A percentile compares a stretch with the other conserved stretches of the same genome.
phyloP scores from a whole-genome alignment of 441 rosid genomes.

The Syzygium syzygioides region DNA sequence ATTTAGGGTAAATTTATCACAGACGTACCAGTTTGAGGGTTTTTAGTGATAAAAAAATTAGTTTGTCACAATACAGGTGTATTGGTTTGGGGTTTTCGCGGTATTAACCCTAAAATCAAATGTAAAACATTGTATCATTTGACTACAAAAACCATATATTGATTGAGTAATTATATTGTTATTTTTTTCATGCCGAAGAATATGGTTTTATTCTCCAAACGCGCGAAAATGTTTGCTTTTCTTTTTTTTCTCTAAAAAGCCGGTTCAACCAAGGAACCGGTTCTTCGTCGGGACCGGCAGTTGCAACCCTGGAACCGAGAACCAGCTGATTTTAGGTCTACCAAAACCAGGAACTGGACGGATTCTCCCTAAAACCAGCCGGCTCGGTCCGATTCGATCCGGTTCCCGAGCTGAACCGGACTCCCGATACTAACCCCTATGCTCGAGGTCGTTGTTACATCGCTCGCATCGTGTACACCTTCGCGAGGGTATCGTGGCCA shows the following conservation, averaged over 20 bases:
- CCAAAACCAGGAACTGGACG: fast-evolving
- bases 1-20: no score
- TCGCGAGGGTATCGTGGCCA: background rate
- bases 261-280: no score
- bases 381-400: fast-evolving
- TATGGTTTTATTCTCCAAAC: background rate
- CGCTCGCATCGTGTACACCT: background rate
- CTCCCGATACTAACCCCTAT: background rate
- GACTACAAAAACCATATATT: background rate
- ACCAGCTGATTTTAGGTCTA: background rate
- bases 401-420: fast-evolving
- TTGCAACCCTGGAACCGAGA: fast-evolving
- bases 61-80: no score
- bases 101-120: no score
- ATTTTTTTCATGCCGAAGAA: background rate
- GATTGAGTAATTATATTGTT: background rate
- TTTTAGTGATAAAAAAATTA: no score
- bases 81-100: no score
- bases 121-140: background rate
- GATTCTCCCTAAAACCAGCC: fast-evolving
- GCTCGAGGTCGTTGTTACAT: background rate
- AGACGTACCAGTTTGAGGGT: fast-evolving
- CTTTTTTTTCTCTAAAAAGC: background rate
- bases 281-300: fast-evolving
- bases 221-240: fast-evolving